Evolutionary conservation across 2,329 filamentous ascomycete species (phyloP).

Genomic region (Neodidymelliopsis sp.): DNA sequence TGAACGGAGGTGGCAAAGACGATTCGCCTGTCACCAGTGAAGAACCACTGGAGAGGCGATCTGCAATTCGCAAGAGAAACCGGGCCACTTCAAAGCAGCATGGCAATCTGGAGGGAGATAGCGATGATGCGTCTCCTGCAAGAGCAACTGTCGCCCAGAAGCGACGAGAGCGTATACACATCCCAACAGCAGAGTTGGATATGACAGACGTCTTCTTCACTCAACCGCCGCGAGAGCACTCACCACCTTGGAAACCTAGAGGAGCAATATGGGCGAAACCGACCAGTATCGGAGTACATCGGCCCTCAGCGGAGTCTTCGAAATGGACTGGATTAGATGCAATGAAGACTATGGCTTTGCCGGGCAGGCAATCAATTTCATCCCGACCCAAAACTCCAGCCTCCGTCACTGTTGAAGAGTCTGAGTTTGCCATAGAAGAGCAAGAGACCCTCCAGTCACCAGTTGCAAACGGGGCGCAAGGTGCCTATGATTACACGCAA

Average conservation of each 20-base stretch:
- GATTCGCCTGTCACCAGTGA: constrained; percentile 20
- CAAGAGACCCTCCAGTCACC: constrained; percentile 24
- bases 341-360: constrained; percentile 35
- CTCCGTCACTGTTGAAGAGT: constrained; percentile 16
- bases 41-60: constrained; percentile 6
- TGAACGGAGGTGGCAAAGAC: constrained; percentile 14
- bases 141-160: constrained; percentile 41
- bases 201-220: constrained; percentile 53
- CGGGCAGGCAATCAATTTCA: constrained; percentile 35
- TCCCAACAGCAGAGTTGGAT: constrained; percentile 50
- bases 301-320: constrained; percentile 23
- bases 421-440: constrained; percentile 21
- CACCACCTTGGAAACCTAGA: constrained; percentile 54
- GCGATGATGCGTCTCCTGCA: constrained; percentile 26
- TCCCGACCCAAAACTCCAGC: constrained; percentile 32
- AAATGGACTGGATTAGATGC: constrained; percentile 25
- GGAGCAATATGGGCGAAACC: constrained; percentile 58
- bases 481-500: constrained; percentile 47
- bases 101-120: constrained; percentile 18
- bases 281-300: constrained; percentile 38
- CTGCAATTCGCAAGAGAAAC: constrained; percentile 24
- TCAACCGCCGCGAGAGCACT: constrained; percentile 53
- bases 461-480: background rate
- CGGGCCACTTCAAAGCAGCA: constrained; percentile 18
- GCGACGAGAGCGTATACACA: constrained; percentile 54